Conservation (phyloP, 805 yeast species). For the Geotrichum ghanense region DNA sequence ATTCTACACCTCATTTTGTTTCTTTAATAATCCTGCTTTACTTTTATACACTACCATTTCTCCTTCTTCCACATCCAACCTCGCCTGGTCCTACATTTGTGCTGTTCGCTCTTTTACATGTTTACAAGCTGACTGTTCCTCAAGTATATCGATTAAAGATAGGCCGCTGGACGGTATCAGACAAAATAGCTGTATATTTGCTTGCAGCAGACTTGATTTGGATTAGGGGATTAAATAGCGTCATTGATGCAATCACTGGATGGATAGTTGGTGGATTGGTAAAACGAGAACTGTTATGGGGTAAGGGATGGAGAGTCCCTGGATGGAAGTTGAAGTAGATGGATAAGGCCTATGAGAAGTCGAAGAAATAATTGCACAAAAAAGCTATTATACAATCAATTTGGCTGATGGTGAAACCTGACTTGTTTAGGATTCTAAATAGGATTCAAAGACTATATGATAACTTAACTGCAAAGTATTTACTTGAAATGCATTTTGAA, state of each 20-base stretch:
- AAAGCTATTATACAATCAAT: too few species aligned
- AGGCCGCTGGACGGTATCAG: slow-evolving; percentile 20
- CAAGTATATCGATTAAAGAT: slow-evolving; percentile 29
- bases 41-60: background rate
- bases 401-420: too few species aligned
- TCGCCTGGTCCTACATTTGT: slow-evolving; percentile 9
- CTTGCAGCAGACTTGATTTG: slow-evolving; percentile 26
- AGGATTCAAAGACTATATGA: too few species aligned
- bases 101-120: slow-evolving; percentile 27
- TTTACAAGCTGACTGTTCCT: slow-evolving; percentile 30
- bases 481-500: too few species aligned
- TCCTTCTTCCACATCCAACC: background rate
- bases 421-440: too few species aligned
- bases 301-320: slow-evolving; percentile 31
- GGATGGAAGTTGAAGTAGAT: slow-evolving; percentile 8
- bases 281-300: slow-evolving; percentile 28
- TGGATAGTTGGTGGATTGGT: slow-evolving; percentile 30
- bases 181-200: slow-evolving; percentile 27
- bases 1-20: background rate
- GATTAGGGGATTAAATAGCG: slow-evolving; percentile 20
- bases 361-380: too few species aligned
- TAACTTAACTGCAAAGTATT: too few species aligned
- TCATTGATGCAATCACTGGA: slow-evolving; percentile 24
- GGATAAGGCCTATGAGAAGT: too few species aligned
- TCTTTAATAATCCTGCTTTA: slow-evolving; percentile 2